A percentile compares a stretch with the other conserved stretches of the same genome.
Evolutionary conservation across 177 flowering plant species (phyloP).

Genomic region (Telopea speciosissima): DNA sequence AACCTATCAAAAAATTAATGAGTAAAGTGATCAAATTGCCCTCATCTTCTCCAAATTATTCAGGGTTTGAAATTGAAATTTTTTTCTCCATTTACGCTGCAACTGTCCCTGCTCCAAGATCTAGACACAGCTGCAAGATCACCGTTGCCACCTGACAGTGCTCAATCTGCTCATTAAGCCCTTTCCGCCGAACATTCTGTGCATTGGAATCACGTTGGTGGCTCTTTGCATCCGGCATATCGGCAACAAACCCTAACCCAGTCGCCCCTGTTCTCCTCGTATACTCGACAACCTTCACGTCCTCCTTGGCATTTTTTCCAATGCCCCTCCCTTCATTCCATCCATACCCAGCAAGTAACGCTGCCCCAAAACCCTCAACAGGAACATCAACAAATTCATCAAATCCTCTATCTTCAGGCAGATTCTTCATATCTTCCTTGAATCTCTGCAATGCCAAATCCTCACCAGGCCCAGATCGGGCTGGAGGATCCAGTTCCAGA

Average conservation of each 20-base stretch:
- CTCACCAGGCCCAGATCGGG: slow-evolving; percentile 15
- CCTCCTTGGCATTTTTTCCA: slow-evolving; percentile 61
- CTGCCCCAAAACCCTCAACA: slow-evolving; percentile 74
- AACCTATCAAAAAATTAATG: too few species aligned
- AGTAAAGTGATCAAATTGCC: too few species aligned
- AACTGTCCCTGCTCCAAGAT: too few species aligned
- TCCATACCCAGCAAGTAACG: slow-evolving; percentile 69
- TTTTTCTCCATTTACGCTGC: too few species aligned
- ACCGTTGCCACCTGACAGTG: too few species aligned
- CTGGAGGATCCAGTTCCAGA: not conserved
- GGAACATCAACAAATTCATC: slow-evolving; percentile 66
- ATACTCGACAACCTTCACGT: slow-evolving; percentile 39
- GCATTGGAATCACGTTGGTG: not conserved
- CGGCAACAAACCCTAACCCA: slow-evolving; percentile 50
- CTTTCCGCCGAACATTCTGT: slow-evolving; percentile 16
- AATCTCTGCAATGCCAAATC: slow-evolving; percentile 38
- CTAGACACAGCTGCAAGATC: too few species aligned
- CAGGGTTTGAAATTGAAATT: too few species aligned
- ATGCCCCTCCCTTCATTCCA: slow-evolving; percentile 77
- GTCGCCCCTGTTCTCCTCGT: slow-evolving; percentile 30
- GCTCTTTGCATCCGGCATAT: slow-evolving; percentile 10
- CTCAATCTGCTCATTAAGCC: slow-evolving; percentile 17
- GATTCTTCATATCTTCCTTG: slow-evolving; percentile 44
- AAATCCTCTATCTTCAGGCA: slow-evolving; percentile 57
- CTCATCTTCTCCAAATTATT: too few species aligned